Evolutionary conservation across 2,329 filamentous ascomycete genomes (phyloP).

Genomic region (Diaporthe citrichinensis): DNA sequence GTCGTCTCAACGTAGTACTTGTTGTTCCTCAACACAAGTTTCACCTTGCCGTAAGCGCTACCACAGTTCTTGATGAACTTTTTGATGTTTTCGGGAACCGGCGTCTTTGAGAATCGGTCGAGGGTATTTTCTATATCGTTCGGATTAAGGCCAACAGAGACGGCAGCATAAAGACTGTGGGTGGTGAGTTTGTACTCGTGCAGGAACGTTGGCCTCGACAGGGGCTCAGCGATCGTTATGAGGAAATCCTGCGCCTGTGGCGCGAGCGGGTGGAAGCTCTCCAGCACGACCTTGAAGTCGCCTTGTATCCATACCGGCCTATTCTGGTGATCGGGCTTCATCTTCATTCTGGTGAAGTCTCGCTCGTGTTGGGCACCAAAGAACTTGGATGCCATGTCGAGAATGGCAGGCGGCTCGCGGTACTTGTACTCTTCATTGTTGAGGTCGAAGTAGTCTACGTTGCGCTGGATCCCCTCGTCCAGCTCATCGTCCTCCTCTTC

Average conservation of each 20-base stretch:
- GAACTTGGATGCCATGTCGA: slow-evolving; percentile 50
- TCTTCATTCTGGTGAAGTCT: slow-evolving; percentile 85
- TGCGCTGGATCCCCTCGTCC: slow-evolving; percentile 69
- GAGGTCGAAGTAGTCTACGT: slow-evolving; percentile 72
- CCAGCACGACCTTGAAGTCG: slow-evolving; percentile 80
- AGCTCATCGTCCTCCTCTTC: slow-evolving; percentile 68
- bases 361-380: slow-evolving; percentile 63
- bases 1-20: slow-evolving; percentile 93
- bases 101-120: slow-evolving; percentile 88
- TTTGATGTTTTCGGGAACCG: slow-evolving; percentile 81
- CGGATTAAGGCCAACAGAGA: slow-evolving; percentile 88
- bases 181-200: slow-evolving; percentile 93
- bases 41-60: slow-evolving; percentile 91
- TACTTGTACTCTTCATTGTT: slow-evolving; percentile 59
- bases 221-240: slow-evolving; percentile 91
- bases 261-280: slow-evolving; percentile 91
- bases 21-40: slow-evolving; percentile 91
- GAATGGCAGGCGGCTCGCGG: slow-evolving; percentile 34
- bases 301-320: slow-evolving; percentile 92
- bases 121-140: slow-evolving; percentile 89
- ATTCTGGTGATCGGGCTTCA: slow-evolving; percentile 91
- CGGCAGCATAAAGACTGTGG: slow-evolving; percentile 92
- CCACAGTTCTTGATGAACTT: slow-evolving; percentile 86
- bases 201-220: slow-evolving; percentile 88
- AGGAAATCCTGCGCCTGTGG: slow-evolving; percentile 91